These are phyloP conservation scores for Cystoisospora suis DNA, from an alignment of 169 alveolate species.

Conservation along the genomic window DNA sequence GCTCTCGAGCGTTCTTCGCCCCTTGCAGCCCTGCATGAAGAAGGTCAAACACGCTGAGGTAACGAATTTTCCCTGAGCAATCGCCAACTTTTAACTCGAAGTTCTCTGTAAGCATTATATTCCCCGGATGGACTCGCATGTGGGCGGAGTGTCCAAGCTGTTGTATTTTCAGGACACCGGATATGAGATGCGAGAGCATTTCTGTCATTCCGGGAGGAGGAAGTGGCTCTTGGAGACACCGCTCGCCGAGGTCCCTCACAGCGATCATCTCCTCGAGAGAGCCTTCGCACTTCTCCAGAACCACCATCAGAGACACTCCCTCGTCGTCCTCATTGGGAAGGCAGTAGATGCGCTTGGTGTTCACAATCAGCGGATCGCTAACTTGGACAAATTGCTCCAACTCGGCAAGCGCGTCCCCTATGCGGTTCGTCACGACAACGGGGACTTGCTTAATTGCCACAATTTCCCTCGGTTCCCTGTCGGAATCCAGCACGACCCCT, in stretches of 20 bases:
- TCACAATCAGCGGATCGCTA: slow-evolving; percentile 31
- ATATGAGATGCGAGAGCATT: slow-evolving; percentile 24
- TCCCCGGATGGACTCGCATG: slow-evolving; percentile 54
- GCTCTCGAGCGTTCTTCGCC: slow-evolving; percentile 44
- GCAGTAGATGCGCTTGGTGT: slow-evolving; percentile 23
- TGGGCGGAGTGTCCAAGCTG: slow-evolving; percentile 14
- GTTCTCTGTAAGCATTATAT: background rate
- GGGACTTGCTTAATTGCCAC: slow-evolving; percentile 51
- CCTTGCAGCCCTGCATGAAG: slow-evolving; percentile 48
- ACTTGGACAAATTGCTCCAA: background rate
- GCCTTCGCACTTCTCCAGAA: slow-evolving; percentile 36
- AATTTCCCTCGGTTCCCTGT: slow-evolving; percentile 14
- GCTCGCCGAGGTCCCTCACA: slow-evolving; percentile 5
- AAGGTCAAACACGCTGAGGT: slow-evolving; percentile 33
- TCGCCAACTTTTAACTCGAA: slow-evolving; percentile 40
- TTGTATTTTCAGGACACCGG: slow-evolving; percentile 28
- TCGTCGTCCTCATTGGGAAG: slow-evolving; percentile 31
- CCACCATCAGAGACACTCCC: slow-evolving; percentile 35
- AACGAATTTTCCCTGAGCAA: slow-evolving; percentile 41
- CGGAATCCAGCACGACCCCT: slow-evolving; percentile 29
- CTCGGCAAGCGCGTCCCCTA: slow-evolving; percentile 16
- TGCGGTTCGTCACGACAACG: slow-evolving; percentile 20
- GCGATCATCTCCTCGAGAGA: slow-evolving; percentile 1
- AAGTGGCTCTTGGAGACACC: slow-evolving; percentile 35
- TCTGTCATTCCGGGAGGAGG: slow-evolving; percentile 36